Evolutionary conservation across 2,329 filamentous ascomycete genomes (phyloP).

Genomic region (Aspergillus sojae): DNA sequence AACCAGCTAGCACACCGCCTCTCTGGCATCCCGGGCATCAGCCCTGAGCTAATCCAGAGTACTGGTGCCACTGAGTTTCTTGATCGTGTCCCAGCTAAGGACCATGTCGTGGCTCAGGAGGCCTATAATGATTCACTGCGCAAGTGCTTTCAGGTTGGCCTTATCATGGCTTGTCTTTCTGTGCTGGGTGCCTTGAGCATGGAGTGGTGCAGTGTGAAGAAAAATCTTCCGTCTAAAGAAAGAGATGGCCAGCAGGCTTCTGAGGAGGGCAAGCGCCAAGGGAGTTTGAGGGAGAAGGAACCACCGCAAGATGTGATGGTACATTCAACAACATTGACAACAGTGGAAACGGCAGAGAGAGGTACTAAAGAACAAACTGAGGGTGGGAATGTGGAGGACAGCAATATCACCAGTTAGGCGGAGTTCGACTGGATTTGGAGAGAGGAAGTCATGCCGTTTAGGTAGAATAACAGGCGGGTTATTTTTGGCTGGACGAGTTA

Average conservation of each 20-base stretch:
- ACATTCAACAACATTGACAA: background rate
- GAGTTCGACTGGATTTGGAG: background rate
- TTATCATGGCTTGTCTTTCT: background rate
- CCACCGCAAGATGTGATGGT: background rate
- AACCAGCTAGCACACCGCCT: slow-evolving; percentile 2
- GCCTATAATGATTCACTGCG: background rate
- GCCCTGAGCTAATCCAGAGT: background rate
- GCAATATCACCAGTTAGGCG: background rate
- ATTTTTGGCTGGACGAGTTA: background rate
- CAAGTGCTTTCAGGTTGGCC: background rate
- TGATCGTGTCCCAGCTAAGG: background rate
- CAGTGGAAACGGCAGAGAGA: background rate
- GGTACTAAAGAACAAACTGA: background rate
- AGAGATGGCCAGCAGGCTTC: background rate
- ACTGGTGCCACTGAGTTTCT: background rate
- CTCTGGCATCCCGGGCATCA: background rate
- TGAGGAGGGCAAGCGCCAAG: background rate
- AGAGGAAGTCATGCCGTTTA: background rate
- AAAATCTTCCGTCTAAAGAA: background rate
- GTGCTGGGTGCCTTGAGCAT: background rate
- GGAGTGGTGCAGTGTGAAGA: background rate
- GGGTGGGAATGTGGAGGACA: background rate
- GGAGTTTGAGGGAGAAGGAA: background rate
- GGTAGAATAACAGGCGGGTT: background rate
- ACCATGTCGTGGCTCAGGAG: no score